A percentile compares a stretch with the other conserved stretches of the same genome.
Evolutionary conservation across 176 grass and related monocot species (phyloP).

Genomic region (Lolium multiflorum): DNA sequence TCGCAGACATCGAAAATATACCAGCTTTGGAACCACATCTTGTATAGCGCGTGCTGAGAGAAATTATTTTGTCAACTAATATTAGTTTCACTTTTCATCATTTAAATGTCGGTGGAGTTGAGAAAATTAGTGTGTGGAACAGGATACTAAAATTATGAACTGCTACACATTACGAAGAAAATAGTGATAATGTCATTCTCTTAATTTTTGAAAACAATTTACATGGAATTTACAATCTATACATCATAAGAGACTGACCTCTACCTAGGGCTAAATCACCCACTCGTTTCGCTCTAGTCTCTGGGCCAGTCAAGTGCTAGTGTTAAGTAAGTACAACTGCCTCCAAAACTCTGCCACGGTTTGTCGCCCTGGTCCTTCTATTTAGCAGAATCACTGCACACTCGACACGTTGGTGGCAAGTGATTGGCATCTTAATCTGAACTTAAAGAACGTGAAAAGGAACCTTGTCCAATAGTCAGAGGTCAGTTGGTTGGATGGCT

Average conservation of each 20-base stretch:
- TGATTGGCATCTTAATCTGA: slow-evolving; percentile 40
- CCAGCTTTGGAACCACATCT: no score
- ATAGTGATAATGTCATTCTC: neutral
- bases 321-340: slow-evolving; percentile 43
- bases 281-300: slow-evolving; percentile 17
- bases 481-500: slow-evolving; percentile 47
- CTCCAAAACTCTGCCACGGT: slow-evolving; percentile 30
- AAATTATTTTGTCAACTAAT: no score
- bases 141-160: no score
- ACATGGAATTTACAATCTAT: no score
- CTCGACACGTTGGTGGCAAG: slow-evolving; percentile 38
- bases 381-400: slow-evolving; percentile 27
- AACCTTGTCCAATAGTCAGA: slow-evolving; percentile 35
- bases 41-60: no score
- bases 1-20: no score
- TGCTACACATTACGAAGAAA: neutral
- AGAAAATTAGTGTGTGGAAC: neutral
- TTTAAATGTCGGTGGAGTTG: no score
- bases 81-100: no score
- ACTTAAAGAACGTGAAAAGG: slow-evolving; percentile 1
- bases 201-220: neutral
- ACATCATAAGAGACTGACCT: neutral
- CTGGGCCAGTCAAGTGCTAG: slow-evolving; percentile 29
- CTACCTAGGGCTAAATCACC: no score
- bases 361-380: neutral